Conservation (phyloP, 2,329 filamentous ascomycete species). For the Colletotrichum tamarilloi region DNA sequence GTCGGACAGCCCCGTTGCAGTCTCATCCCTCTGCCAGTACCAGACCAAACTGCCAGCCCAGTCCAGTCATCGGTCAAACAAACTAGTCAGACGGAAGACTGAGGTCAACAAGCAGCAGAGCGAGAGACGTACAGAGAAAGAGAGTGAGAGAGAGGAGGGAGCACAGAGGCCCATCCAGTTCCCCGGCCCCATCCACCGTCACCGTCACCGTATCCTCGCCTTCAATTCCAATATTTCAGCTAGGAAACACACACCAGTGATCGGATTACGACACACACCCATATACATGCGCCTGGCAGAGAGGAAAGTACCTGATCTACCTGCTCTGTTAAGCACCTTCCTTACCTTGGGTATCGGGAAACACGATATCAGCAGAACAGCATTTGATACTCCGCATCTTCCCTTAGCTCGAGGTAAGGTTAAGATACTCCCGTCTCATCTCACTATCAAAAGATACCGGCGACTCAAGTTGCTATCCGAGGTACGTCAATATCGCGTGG, state of each 20-base stretch:
- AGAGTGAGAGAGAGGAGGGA: background rate
- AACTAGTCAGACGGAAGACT: background rate
- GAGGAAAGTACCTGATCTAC: background rate
- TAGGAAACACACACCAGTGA: constrained; percentile 8
- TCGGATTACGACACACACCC: background rate
- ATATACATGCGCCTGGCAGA: constrained; percentile 4
- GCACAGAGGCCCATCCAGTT: background rate
- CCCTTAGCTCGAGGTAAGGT: background rate
- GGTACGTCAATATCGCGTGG: background rate
- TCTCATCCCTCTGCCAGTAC: constrained; percentile 5
- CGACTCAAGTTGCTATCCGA: background rate
- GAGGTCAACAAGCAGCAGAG: background rate
- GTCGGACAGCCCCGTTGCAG: constrained; percentile 18
- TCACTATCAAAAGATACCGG: background rate
- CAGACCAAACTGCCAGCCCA: too few species aligned
- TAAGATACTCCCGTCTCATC: background rate
- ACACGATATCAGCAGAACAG: constrained; percentile 19
- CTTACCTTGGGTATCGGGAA: constrained; percentile 5
- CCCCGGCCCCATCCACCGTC: constrained; percentile 9
- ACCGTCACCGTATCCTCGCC: background rate
- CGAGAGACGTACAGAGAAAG: background rate
- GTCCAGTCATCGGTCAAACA: constrained; percentile 13
- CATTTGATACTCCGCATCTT: constrained; percentile 6
- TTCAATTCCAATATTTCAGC: constrained; percentile 22
- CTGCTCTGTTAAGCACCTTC: background rate